These are phyloP conservation scores for Centrapalus pauciflorus DNA, from an alignment of 129 eudicot species.

Conservation along the genomic window DNA sequence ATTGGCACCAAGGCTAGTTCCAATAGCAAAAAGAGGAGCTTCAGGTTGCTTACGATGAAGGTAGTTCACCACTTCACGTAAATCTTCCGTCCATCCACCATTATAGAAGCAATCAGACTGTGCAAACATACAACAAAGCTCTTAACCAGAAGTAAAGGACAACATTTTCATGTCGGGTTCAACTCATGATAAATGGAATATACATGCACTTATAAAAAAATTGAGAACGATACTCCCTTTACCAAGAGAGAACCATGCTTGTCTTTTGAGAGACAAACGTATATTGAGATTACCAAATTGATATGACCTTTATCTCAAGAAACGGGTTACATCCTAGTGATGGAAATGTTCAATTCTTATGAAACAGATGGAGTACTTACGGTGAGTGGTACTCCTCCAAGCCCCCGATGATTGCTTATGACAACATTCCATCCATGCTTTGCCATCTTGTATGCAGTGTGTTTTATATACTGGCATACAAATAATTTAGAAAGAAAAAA, in stretches of 20 bases:
- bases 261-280: not conserved
- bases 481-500: conserved; percentile 8
- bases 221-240: not conserved
- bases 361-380: too few relatives aligned
- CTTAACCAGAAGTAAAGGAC: too few relatives aligned
- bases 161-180: not conserved
- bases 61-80: conserved; percentile 56
- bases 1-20: conserved; percentile 94
- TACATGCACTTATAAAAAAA: not conserved
- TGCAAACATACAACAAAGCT: conserved; percentile 6
- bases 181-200: not conserved
- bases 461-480: conserved; percentile 62
- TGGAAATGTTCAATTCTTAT: too few relatives aligned
- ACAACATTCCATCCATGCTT: conserved; percentile 78
- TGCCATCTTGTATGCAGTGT: conserved; percentile 55
- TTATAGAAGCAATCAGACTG: conserved; percentile 84
- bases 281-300: too few relatives aligned
- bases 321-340: too few relatives aligned
- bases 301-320: too few relatives aligned
- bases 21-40: conserved; percentile 62
- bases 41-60: conserved; percentile 47
- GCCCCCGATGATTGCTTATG: conserved; percentile 84
- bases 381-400: conserved; percentile 78
- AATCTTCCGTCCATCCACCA: conserved; percentile 81
- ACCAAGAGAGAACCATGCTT: not conserved